These are phyloP conservation scores for Hevea brasiliensis DNA, from an alignment of 345 rosid species.

Conservation along the genomic window DNA sequence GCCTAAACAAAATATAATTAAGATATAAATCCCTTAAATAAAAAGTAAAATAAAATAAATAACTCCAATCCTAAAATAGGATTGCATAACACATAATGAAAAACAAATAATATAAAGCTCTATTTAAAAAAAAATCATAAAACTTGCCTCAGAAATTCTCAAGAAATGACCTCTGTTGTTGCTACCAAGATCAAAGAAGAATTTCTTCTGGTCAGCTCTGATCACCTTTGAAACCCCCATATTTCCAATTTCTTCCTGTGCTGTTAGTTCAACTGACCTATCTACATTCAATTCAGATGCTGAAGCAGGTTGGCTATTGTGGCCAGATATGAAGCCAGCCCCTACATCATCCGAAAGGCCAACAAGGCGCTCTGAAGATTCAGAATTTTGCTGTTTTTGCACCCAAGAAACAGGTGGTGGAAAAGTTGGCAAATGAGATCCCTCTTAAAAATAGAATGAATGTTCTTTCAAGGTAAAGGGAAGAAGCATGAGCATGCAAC, in stretches of 20 bases:
- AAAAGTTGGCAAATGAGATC: slow-evolving; percentile 20
- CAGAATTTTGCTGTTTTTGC: slow-evolving; percentile 62
- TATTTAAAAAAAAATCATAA: slow-evolving; percentile 8
- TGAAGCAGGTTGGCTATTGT: slow-evolving; percentile 66
- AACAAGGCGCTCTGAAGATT: slow-evolving; percentile 65
- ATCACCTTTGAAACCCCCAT: slow-evolving; percentile 72
- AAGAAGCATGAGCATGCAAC: slow-evolving; percentile 17
- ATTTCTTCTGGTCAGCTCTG: slow-evolving; percentile 90
- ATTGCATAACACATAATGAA: not conserved
- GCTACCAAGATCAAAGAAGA: slow-evolving; percentile 94
- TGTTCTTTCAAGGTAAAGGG: not conserved
- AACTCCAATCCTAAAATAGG: not conserved
- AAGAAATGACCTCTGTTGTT: slow-evolving; percentile 94
- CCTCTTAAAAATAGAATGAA: slow-evolving; percentile 1
- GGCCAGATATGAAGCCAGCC: slow-evolving; percentile 98
- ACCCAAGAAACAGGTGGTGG: slow-evolving; percentile 14
- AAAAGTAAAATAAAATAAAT: no score
- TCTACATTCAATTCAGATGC: slow-evolving; percentile 72
- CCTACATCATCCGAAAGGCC: slow-evolving; percentile 99
- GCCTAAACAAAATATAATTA: not conserved
- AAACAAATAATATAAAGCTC: not conserved
- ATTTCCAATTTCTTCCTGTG: slow-evolving; percentile 68
- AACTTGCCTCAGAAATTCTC: slow-evolving; percentile 86
- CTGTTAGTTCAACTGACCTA: slow-evolving; percentile 61
- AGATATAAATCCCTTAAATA: not conserved